Percentiles rank a stretch among this genome's conserved stretches.
Evolutionary conservation across 495 filamentous ascomycete species (phyloP).

Genomic region (Tricharina praecox): DNA sequence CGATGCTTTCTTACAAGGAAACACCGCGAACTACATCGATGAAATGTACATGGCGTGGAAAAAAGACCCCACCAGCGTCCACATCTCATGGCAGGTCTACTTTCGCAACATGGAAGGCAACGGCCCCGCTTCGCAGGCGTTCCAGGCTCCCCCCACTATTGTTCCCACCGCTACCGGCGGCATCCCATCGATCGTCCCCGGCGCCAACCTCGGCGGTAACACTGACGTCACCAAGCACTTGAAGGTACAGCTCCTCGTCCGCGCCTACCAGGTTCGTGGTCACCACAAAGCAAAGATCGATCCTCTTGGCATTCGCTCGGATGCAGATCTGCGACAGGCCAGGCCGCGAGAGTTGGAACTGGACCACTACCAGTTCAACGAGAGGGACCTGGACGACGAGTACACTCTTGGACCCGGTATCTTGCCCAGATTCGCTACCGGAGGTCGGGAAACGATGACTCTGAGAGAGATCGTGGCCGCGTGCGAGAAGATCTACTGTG

Average conservation of each 20-base stretch:
- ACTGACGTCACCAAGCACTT: conserved; percentile 87
- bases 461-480: conserved; percentile 82
- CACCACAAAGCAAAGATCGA: conserved; percentile 98
- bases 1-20: conserved; percentile 88
- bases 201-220: conserved; percentile 51
- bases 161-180: conserved; percentile 64
- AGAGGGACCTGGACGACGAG: conserved; percentile 85
- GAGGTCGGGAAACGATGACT: conserved; percentile 83
- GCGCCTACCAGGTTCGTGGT: conserved; percentile 93
- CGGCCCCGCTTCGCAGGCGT: conserved; percentile 92
- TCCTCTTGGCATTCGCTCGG: conserved; percentile 78
- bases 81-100: conserved; percentile 98
- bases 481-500: conserved; percentile 92
- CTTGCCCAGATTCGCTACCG: conserved; percentile 76
- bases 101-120: conserved; percentile 99
- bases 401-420: conserved; percentile 90
- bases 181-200: conserved; percentile 56
- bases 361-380: conserved; percentile 82
- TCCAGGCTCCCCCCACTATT: conserved; percentile 83
- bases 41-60: conserved; percentile 99
- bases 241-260: conserved; percentile 91
- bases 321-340: conserved; percentile 65
- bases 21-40: conserved; percentile 94
- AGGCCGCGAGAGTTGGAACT: conserved; percentile 85
- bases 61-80: conserved; percentile 77